Base-by-base conservation (phyloP, 805 yeast genomes). In the Yamadazyma laniorum region DNA sequence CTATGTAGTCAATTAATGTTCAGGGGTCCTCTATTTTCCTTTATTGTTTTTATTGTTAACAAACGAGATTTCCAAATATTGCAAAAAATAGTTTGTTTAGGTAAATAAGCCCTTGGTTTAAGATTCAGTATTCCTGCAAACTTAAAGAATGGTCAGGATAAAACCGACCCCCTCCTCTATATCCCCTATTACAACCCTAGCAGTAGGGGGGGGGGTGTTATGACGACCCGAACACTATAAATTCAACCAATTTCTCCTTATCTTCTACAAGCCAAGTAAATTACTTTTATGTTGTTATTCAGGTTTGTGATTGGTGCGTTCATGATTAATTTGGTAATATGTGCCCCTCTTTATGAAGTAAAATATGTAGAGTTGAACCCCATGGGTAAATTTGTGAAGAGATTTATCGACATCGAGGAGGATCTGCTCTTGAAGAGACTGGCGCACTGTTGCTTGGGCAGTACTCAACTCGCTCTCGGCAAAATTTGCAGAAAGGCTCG, bases 351-450 rank as follows among this genome's bases (percentile, higher is more conserved):
- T 25, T 14, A 23, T 3, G 31, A 33, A 8, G n/a, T 14, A 15
- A 13, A 11, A 11, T 37, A 30, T 13, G 14, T 17, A 12, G 40
- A 37, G 13, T 27, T 37, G 27, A 37, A 26, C 17, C 18, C 18
- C 14, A 27, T 37, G 17, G 41, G 41, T 3, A 17, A 17, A 27
- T 21, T 37, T 6, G 33, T 27, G 8, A 27, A 23, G 16, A 32
- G 34, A 14, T 19, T 37, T 9, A 22, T 29, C 11, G 32, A 29
- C n/a, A 11, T 28, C 25, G 9, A 32, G n/a, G 29, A 13, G 12
- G 27, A 16, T 8, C 15, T 21, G 6, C 21, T 14, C 14, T 3
- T 38, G 8, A 28, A 32, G 14, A 32, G 32, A 18, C 25, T 32
- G 16, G 29, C 15, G 11, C 5, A 9, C 7, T 37, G 34, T n/a